Evolutionary conservation across 1,284 basidiomycete species (phyloP), one percentile per base, ranked within the genome.

Genomic region (Hypsizygus ulmarius): DNA sequence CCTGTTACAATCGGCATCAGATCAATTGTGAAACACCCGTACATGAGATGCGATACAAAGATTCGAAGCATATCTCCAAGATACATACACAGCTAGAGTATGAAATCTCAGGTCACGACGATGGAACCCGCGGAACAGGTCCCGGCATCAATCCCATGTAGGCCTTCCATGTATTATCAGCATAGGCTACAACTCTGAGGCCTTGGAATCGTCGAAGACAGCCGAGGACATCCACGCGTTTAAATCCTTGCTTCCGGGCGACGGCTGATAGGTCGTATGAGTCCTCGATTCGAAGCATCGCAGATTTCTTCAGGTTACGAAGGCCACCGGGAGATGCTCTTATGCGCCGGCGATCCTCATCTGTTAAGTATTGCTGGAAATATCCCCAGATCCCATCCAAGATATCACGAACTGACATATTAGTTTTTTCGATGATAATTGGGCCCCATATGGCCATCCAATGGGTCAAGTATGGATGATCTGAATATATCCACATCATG

Each of bases 371-470:
- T 32, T 45, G 15, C 21, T 53, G 60, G 50, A 69, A 64, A 50
- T 69, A 69, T 5, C 55, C 53, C 45, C 63, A 60, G 12, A 70
- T 64, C 14, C 61, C 63, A 49, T 65, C 64, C 30, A 69, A 57
- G 32, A 69, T 49, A 36, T 67, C 65, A 34, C 56, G 43, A 7
- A 67, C 57, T 6, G 60, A 62, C 4, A 63, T 57, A 25, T 59
- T 50, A 5, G 47, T 11, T 18, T 56, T 57, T n/a, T 63, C 50
- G n/a, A 68, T 50, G 21, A 64, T 40, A 38, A 69, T 64, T 2
- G 66, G 66, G 8, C 68, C 68, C 69, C 68, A 70, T 12, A 37
- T 36, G 21, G 59, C 49, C 65, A 69, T 69, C 65, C 66, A 69
- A 35, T 50, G 56, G 10, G 55, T 54, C 27, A 69, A 61, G 25